phyloP scores from a whole-genome alignment of 2,329 filamentous ascomycete species.

The Trichoderma sp. region DNA sequence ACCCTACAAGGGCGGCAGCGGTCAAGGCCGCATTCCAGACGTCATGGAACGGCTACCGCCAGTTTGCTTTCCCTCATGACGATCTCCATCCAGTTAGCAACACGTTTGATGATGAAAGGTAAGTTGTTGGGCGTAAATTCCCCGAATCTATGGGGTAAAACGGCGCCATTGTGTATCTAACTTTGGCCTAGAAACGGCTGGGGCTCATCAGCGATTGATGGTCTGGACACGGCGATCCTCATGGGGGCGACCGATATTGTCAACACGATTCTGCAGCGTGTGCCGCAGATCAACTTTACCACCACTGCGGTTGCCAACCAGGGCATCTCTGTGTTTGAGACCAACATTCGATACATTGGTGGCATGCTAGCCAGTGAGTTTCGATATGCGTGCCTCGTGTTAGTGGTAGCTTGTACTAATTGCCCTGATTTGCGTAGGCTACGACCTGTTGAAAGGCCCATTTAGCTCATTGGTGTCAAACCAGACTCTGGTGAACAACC shows the following conservation, averaged over 20 bases:
- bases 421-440: constrained; percentile 43
- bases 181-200: constrained; percentile 67
- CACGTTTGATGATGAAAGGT: constrained; percentile 68
- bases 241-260: constrained; percentile 72
- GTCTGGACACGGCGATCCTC: constrained; percentile 74
- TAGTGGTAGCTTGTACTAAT: not conserved
- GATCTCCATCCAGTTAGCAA: constrained; percentile 71
- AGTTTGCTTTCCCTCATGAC: constrained; percentile 76
- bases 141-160: not conserved
- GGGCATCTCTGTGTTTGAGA: constrained; percentile 80
- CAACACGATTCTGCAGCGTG: constrained; percentile 68
- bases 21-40: constrained; percentile 69
- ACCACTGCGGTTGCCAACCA: constrained; percentile 47
- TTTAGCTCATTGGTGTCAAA: constrained; percentile 51
- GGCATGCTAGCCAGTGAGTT: constrained; percentile 70
- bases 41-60: constrained; percentile 72
- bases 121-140: constrained; percentile 27
- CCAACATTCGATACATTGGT: constrained; percentile 83
- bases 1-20: constrained; percentile 52
- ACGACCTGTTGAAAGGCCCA: constrained; percentile 72
- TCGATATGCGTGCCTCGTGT: not conserved
- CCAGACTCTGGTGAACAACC: constrained; percentile 51
- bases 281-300: constrained; percentile 71
- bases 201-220: constrained; percentile 82
- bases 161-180: not conserved